Evolutionary conservation across 1,284 basidiomycete genomes (phyloP), one percentile per base, ranked within the genome.

Genomic region (Singerocomus rubriflavus): DNA sequence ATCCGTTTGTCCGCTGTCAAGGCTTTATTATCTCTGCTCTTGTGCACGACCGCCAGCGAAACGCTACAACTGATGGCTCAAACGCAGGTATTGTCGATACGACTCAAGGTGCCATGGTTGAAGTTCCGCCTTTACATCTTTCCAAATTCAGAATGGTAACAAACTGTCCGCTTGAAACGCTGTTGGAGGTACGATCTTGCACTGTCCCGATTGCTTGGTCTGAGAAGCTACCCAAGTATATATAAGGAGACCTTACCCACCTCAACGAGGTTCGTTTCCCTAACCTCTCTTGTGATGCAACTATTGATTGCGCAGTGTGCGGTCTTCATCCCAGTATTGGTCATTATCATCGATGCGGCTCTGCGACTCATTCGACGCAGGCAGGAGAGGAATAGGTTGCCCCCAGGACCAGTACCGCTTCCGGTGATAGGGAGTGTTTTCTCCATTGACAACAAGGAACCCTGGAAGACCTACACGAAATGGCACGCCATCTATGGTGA

Each of bases 401-500:
- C 54, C 3, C 49, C 44, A 16, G 54, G 54, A 16, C 54, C 54
- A 17, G 11, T 38, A 5, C 17, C 26, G 4, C 2, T 57, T 9
- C 57, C 57, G 3, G 1, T 60, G 11, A 3, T 60, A 9, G 57
- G 57, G 14, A 60, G 44, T 3, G 42, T 12, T 1, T 34, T 45
- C 7, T 26, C 48, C 0, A 12, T 60, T 17, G 17, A 57, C 26
- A 26, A 16, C 4, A n/a, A 30, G 5, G 44, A 44, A 8, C 57
- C 55, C 14, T 60, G 58, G 55, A 47, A 47, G 17, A 60, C 58
- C 0, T 59, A 58, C 17, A 54, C 46, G 3, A 14, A 49, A 7
- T 58, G 57, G 57, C 43, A 46, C 5, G 34, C 38, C 6, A 38
- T 37, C 12, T 58, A 60, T 6, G 56, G 56, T 58, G 26, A 45